Conservation (phyloP, 352 stramenopile genomes). For the Phytophthora agathidicida region DNA sequence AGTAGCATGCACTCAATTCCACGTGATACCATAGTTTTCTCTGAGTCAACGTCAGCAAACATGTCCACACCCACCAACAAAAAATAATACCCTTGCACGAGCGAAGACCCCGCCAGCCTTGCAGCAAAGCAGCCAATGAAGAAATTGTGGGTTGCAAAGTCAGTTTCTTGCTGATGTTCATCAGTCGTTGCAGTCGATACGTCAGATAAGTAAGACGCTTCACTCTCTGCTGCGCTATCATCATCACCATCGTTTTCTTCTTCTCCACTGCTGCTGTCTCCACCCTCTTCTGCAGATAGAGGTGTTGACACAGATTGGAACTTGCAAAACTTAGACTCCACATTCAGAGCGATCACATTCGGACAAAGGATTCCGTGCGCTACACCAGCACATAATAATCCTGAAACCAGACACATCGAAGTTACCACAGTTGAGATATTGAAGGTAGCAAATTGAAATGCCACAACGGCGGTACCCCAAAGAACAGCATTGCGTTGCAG, state of each 20-base stretch:
- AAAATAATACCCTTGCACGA: slow-evolving; percentile 69
- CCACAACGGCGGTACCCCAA: slow-evolving; percentile 54
- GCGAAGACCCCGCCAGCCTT: slow-evolving; percentile 40
- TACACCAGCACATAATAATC: slow-evolving; percentile 42
- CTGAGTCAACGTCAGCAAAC: not conserved
- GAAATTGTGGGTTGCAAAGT: slow-evolving; percentile 27
- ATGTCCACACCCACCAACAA: slow-evolving; percentile 44
- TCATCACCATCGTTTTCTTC: slow-evolving; percentile 27
- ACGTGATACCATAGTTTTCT: slow-evolving; percentile 7
- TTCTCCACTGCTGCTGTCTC: slow-evolving; percentile 18
- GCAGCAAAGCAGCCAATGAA: slow-evolving; percentile 57
- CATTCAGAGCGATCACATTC: slow-evolving; percentile 56
- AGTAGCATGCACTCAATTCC: slow-evolving; percentile 43
- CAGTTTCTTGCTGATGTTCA: slow-evolving; percentile 6
- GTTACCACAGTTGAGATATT: slow-evolving; percentile 31
- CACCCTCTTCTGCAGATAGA: slow-evolving; percentile 16
- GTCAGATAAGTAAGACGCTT: slow-evolving; percentile 23
- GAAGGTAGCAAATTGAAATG: slow-evolving; percentile 49
- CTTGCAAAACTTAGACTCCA: slow-evolving; percentile 33
- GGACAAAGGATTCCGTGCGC: slow-evolving; percentile 58
- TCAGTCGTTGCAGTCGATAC: slow-evolving; percentile 13
- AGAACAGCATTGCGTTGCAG: slow-evolving; percentile 45
- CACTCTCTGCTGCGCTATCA: slow-evolving; percentile 31
- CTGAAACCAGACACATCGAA: slow-evolving; percentile 39
- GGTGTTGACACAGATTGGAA: slow-evolving; percentile 4